Evolutionary conservation across 2,329 filamentous ascomycete species (phyloP), one percentile per base, ranked within the genome.

Genomic region (Sordariomycetes sp.): DNA sequence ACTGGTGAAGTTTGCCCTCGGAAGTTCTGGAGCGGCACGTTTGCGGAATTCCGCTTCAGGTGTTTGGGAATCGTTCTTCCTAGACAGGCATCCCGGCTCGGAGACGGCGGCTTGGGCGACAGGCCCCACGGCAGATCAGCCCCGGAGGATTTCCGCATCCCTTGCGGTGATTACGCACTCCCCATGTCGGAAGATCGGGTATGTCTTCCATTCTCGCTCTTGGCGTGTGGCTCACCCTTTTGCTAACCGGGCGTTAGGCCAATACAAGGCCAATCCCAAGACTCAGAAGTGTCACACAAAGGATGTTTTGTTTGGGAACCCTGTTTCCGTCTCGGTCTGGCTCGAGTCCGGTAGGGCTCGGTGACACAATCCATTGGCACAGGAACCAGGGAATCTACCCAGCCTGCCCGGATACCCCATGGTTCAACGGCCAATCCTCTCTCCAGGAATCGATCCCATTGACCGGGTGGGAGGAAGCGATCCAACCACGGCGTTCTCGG

Each of bases 1-100:
- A 65, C 25, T 65, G 64, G 64, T 65, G 60, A 64, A 55, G 40
- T 48, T n/a, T 10, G 32, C 24, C 12, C 40, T n/a, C 40, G 3
- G 40, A 46, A 16, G 25, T 25, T 43, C 24, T 25, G 24, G 43
- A 25, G 18, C 34, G 50, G 46, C 25, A 32, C 11, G 32, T 25
- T 46, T 34, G 43, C 46, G 55, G 55, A 16, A 24, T 57, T 43
- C 55, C 55, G 18, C 55, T 52, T 57, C 37, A 25, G 50, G 48
- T 24, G n/a, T 18, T 37, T 46, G 40, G 10, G 3, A 16, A 18
- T 16, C 4, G 40, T 14, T 46, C 40, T 46, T 6, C 40, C 18
- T n/a, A 46, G 40, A 46, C 4, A n/a, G 40, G 14, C 18, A 46
- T 46, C 40, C 40, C 40, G 16, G 40, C 5, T 8, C 5, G 40